Evolutionary conservation across 371 early-diverging fungal species (phyloP).

Genomic region (Mucor ambiguus): DNA sequence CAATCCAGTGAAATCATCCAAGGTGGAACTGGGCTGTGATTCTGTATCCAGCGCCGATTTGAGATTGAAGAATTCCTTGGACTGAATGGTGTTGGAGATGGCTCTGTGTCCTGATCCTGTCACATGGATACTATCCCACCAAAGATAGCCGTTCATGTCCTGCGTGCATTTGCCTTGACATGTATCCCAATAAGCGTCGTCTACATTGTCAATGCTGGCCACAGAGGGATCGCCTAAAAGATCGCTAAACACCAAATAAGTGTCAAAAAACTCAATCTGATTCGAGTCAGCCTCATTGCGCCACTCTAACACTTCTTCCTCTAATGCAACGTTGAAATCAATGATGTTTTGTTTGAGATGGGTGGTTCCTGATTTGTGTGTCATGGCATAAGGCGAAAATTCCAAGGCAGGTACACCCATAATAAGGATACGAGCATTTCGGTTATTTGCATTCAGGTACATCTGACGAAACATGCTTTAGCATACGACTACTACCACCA

Average conservation of each 20-base stretch:
- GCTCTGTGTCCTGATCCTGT: conserved; percentile 45
- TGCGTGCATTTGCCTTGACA: conserved; percentile 45
- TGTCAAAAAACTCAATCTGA: conserved; percentile 30
- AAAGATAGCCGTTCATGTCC: conserved; percentile 38
- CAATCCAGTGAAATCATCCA: neutral
- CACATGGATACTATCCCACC: conserved; percentile 48
- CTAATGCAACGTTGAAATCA: conserved; percentile 39
- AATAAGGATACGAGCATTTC: conserved; percentile 29
- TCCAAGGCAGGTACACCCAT: conserved; percentile 47
- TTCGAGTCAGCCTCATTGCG: conserved; percentile 5
- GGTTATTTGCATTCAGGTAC: conserved; percentile 20
- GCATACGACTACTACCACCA: neutral
- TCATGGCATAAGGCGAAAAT: conserved; percentile 35
- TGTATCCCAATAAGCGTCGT: conserved; percentile 49
- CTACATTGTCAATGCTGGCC: conserved; percentile 37
- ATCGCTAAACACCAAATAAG: conserved; percentile 34
- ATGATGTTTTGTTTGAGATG: conserved; percentile 32
- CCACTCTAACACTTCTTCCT: conserved; percentile 37
- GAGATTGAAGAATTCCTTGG: conserved; percentile 18
- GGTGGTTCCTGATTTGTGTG: conserved; percentile 8
- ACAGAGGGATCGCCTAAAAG: conserved; percentile 37
- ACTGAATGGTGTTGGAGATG: conserved; percentile 24
- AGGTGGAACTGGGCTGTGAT: neutral
- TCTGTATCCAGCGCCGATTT: neutral
- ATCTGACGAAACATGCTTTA: conserved; percentile 13